phyloP scores from a whole-genome alignment of 805 yeast species.

The Saccharomycopsis guyanensis region DNA sequence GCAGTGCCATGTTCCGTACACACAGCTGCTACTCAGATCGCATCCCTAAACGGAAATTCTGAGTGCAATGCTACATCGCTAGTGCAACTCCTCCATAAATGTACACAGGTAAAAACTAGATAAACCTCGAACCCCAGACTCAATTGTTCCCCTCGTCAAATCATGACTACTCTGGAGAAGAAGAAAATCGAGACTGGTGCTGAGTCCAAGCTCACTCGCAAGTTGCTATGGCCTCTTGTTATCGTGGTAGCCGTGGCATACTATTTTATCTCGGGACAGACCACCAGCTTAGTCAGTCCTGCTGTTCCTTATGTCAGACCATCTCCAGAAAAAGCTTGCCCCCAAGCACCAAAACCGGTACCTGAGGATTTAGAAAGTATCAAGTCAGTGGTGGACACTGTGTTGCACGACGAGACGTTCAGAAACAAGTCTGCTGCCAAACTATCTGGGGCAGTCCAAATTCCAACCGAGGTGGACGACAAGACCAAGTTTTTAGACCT shows the following conservation, averaged over 20 bases:
- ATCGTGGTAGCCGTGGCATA: not conserved
- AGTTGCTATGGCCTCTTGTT: not conserved
- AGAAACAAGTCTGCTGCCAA: slow-evolving; percentile 36
- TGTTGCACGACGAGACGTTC: slow-evolving; percentile 30
- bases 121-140: too few relatives aligned
- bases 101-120: too few relatives aligned
- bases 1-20: too few relatives aligned
- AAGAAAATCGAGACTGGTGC: too few relatives aligned
- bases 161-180: too few relatives aligned
- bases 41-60: too few relatives aligned
- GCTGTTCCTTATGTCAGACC: slow-evolving; percentile 13
- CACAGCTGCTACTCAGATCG: too few relatives aligned
- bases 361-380: slow-evolving; percentile 11
- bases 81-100: too few relatives aligned
- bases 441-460: slow-evolving; percentile 50
- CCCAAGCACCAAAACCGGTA: slow-evolving; percentile 3
- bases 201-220: not conserved
- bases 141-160: too few relatives aligned
- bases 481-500: slow-evolving; percentile 37
- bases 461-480: slow-evolving; percentile 61
- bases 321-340: not conserved
- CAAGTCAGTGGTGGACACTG: slow-evolving; percentile 6
- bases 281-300: too few relatives aligned
- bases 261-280: too few relatives aligned
- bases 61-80: too few relatives aligned